Percentiles rank a stretch among this genome's conserved stretches.
These are phyloP conservation scores for Nicotiana benthamiana DNA, from an alignment of 257 asterid species.

Conservation along the genomic window DNA sequence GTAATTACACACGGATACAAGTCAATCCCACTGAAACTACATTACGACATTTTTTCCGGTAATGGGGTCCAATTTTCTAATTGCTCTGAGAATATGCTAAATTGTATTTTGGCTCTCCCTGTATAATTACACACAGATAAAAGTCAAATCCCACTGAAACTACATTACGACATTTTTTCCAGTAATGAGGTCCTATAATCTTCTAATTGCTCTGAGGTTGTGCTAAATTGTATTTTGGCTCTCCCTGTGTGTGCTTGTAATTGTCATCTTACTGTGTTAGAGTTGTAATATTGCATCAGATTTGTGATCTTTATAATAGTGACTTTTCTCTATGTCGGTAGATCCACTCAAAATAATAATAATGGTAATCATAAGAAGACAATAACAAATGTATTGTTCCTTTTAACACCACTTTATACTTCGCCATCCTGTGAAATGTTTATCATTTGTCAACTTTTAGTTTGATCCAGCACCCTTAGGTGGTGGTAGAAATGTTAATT, in stretches of 20 bases:
- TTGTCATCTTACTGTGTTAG: not conserved
- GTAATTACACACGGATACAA: constrained; percentile 15
- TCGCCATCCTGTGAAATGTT: not conserved
- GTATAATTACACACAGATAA: not conserved
- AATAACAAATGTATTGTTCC: not conserved
- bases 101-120: no score
- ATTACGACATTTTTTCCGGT: not conserved
- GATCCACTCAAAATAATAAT: not conserved
- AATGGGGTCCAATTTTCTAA: not conserved
- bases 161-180: not conserved
- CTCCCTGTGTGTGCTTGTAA: no score
- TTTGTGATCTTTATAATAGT: not conserved
- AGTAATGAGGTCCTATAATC: not conserved
- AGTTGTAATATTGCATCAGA: not conserved
- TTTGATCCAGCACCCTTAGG: not conserved
- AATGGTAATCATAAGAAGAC: not conserved
- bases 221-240: no score
- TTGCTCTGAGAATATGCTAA: not conserved
- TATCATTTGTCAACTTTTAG: not conserved
- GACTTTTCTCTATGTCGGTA: not conserved
- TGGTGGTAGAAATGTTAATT: not conserved
- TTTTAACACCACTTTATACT: not conserved
- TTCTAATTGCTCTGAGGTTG: not conserved
- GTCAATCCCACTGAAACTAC: not conserved
- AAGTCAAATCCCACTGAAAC: not conserved